Percentiles rank a stretch among this genome's conserved stretches.
Conservation (phyloP, 495 filamentous ascomycete genomes). For the Penicillium dipodomyicola region DNA sequence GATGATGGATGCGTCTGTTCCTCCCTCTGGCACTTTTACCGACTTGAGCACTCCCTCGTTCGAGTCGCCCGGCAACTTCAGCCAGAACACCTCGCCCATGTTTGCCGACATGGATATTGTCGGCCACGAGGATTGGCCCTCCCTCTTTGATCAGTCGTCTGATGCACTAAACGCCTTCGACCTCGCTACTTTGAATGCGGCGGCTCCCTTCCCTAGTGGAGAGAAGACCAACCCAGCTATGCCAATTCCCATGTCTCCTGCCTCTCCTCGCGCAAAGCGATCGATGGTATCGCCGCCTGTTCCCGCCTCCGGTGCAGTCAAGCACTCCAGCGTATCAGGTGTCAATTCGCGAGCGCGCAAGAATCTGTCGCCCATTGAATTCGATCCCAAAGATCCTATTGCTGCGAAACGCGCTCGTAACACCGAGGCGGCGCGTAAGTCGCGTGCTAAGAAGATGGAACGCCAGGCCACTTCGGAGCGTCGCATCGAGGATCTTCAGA, state of each 20-base stretch:
- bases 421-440: conserved; percentile 93
- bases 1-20: conserved; percentile 71
- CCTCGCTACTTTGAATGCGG: conserved; percentile 29
- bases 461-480: conserved; percentile 62
- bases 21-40: conserved; percentile 79
- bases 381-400: conserved; percentile 59
- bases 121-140: conserved; percentile 38
- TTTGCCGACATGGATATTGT: conserved; percentile 39
- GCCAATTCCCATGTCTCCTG: conserved; percentile 34
- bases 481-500: conserved; percentile 49
- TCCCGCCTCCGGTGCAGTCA: conserved; percentile 34
- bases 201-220: conserved; percentile 26
- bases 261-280: conserved; percentile 34
- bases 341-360: conserved; percentile 70
- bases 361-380: conserved; percentile 71
- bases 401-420: conserved; percentile 94
- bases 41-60: conserved; percentile 80
- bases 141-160: conserved; percentile 60
- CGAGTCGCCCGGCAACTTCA: conserved; percentile 65
- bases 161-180: conserved; percentile 39
- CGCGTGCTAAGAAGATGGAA: conserved; percentile 76
- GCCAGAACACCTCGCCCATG: conserved; percentile 75
- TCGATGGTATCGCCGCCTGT: conserved; percentile 30
- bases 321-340: conserved; percentile 68
- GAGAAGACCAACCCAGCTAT: conserved; percentile 36